Evolutionary conservation across 805 yeast species (phyloP), one percentile per base, ranked within the genome.

Genomic region (Candida piceae): DNA sequence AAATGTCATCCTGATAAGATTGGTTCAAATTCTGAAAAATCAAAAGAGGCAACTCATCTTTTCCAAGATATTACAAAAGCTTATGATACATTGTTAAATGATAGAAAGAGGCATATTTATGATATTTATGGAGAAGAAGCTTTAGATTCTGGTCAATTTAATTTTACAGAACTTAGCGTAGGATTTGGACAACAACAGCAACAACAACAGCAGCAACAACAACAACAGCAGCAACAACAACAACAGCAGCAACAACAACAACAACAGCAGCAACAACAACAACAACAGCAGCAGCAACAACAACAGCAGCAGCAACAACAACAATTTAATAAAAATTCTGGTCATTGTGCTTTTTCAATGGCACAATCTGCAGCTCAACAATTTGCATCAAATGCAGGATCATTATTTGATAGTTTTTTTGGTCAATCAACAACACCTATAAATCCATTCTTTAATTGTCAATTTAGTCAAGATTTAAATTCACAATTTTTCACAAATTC

Each of bases 1-100:
- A 68, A 69, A 44, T 76, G 78, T 52, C 97, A 86, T 60, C 96
- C 96, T 0, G 96, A 88, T 60, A 89, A 87, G 56, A 88, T 76
- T 2, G 63, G 63, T 58, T 21, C 70, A 7, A n/a, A 67, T 51
- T 70, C 72, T 4, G 72, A 40, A 6, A 28, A 29, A 6, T 16
- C 11, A 12, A 33, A 31, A 27, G 12, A 62, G 20, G 64, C 73
- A 26, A 74, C 76, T 4, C 70, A 67, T 40, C 63, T 59, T 42
- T 84, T 82, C 60, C 78, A 78, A 58, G 74, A 71, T 36, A 67
- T 82, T 28, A 74, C 80, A 3, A 67, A 70, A 32, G 89, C 90
- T 0, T 84, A 84, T 55, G 82, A 81, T 44, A 64, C 76, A 5
- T 61, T 84, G 23, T 63, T 68, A 25, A 76, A 80, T 52, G 53